These are phyloP conservation scores for Przewalskia tangutica DNA, from an alignment of 257 asterid species.

Conservation along the genomic window DNA sequence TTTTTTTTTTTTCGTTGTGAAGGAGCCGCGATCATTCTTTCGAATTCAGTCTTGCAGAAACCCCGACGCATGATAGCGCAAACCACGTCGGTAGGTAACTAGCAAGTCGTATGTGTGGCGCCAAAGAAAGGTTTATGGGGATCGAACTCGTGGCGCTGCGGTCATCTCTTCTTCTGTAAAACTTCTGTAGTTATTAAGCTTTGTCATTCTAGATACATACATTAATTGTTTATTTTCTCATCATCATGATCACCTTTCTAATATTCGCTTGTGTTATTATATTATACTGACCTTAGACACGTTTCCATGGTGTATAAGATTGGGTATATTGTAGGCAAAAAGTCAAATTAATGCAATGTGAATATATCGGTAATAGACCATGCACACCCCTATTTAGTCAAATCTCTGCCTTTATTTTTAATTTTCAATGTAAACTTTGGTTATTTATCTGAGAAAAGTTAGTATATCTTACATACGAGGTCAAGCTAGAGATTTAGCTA, in stretches of 20 bases:
- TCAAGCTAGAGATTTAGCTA: neutral
- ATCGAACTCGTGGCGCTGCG: too few species aligned
- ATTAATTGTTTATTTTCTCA: neutral
- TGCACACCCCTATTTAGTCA: neutral
- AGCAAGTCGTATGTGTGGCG: too few species aligned
- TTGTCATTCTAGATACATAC: neutral
- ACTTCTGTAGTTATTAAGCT: too few species aligned
- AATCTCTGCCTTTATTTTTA: neutral
- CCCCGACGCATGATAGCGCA: too few species aligned
- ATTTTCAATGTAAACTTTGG: neutral
- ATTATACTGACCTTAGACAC: neutral
- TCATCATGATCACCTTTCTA: neutral
- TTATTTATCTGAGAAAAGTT: neutral
- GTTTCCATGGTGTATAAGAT: neutral
- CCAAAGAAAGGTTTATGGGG: too few species aligned
- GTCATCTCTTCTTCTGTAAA: too few species aligned
- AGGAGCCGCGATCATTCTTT: too few species aligned
- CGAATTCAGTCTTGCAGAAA: too few species aligned
- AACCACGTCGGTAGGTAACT: too few species aligned
- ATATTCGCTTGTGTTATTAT: neutral
- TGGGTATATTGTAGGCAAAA: neutral
- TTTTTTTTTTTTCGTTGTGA: too few species aligned
- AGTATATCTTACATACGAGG: neutral
- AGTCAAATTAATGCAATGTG: neutral
- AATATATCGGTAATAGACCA: neutral